Base-by-base conservation (phyloP, 2,329 filamentous ascomycete genomes). In the Colletotrichum cordylinicola region DNA sequence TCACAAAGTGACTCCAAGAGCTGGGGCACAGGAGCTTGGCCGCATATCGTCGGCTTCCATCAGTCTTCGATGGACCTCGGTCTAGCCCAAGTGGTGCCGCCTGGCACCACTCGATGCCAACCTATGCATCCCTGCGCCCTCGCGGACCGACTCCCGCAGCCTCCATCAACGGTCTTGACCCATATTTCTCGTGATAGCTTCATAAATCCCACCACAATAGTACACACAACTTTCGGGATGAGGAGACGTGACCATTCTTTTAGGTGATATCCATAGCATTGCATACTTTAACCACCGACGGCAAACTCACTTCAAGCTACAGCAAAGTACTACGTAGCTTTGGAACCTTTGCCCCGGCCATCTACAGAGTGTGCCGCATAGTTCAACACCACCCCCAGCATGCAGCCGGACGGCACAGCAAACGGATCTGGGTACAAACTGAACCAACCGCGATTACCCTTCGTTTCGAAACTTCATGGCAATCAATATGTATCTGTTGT, bases 11-110 rank as follows among this genome's bases (percentile, higher is more conserved):
- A 48, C 43, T 39, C 37, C 37, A 27, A 65, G 58, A 72, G 68
- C 68, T 75, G 39, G 68, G 72, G 55, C 33, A 13, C 12, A 21
- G 16, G 58, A 75, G 71, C 67, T 76, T 60, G 70, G 74, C 65
- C 74, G 74, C 74, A 76, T 76, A 76, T 74, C 71, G 61, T 76
- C 74, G 74, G 74, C 74, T 75, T 73, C 73, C 21, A 48, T 56
- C 43, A 52, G 43, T 15, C 21, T 52, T 62, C 68, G 9, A 69
- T 29, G 12, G 9, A 71, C 73, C 73, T 68, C 70, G 73, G 70
- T 16, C 43, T 24, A 1, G 5, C 0, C 10, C 58, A 27, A 4
- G 8, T 10, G 27, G 6, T 1, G 3, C 16, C 73, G 55, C 27
- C 70, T 68, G 73, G 0, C 0, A 0, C 1, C 73, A 64, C 39